A percentile compares a stretch with the other conserved stretches of the same genome.
phyloP scores from a whole-genome alignment of 129 eudicot genomes.

The Lonicera japonica region DNA sequence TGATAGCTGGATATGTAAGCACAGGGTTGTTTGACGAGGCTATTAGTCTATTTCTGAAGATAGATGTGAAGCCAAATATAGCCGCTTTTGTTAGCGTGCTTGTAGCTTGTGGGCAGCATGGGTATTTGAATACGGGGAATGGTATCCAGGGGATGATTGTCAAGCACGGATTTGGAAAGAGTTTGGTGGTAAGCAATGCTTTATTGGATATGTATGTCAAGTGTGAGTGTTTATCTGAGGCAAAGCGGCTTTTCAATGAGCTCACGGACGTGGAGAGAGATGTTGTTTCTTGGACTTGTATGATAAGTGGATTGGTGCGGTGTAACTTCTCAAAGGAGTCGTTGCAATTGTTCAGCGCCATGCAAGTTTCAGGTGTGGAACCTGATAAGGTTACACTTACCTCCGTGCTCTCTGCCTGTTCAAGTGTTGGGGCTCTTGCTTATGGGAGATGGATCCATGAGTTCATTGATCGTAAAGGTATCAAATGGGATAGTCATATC shows the following conservation, averaged over 20 bases:
- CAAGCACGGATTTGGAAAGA: conserved; percentile 2
- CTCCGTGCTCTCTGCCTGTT: conserved; percentile 9
- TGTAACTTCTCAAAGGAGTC: conserved; percentile 11
- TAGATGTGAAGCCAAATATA: conserved; percentile 7
- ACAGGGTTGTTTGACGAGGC: conserved; percentile 2
- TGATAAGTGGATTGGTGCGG: conserved; percentile 10
- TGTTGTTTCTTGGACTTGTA: conserved; percentile 12
- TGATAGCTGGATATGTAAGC: conserved; percentile 18
- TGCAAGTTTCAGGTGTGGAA: conserved; percentile 8
- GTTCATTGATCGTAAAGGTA: conserved; percentile 11
- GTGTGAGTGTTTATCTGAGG: conserved; percentile 1
- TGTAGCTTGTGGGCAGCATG: conserved; percentile 10
- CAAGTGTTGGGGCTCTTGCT: conserved; percentile 9
- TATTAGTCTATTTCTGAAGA: background rate
- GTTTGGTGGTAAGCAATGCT: conserved; percentile 4
- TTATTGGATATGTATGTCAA: conserved; percentile 8
- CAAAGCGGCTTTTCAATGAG: conserved; percentile 1
- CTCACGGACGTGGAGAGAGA: background rate
- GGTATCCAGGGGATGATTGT: conserved; percentile 8
- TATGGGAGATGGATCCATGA: conserved; percentile 18
- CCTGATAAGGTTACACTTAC: conserved; percentile 3
- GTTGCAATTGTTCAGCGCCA: background rate
- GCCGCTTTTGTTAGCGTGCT: conserved; percentile 12
- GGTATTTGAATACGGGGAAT: conserved; percentile 3
- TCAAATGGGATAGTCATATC: conserved; percentile 13